Base-by-base conservation (phyloP, 1,139 yeast species). In the Yamadazyma diospyri region DNA sequence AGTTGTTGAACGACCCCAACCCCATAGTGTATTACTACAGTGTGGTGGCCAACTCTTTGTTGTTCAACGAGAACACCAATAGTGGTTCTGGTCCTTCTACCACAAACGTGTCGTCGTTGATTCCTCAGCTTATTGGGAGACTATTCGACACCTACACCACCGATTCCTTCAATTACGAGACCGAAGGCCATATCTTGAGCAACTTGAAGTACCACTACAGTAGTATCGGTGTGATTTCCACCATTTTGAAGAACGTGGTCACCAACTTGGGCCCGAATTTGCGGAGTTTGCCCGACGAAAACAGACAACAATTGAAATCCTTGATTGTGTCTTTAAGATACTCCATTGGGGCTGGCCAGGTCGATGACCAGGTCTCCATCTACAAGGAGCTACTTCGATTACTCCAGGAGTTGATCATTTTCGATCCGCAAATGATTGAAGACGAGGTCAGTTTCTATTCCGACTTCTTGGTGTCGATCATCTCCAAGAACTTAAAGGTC, bases 21-120 rank as follows among this genome's bases (percentile, higher is more conserved):
- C 95, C 96, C 0, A 62, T 76, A 3, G 88, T 92, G 10, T 88
- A 85, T 50, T 71, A 75, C 37, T 82, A 86, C 68, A 71, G 94
- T 0, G 53, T 88, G 40, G 72, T 72, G 33, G 73, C 94, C 0
- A 55, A 84, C 24, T 56, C 72, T 3, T 61, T 72, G 5, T 59
- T 84, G 10, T 65, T 87, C 31, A 77, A 76, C 32, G 61, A 59
- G 26, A 19, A 15, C 9, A 83, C 80, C 35, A 52, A 76, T 29
- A 75, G 77, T 7, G 16, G 14, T 16, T 7, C 8, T 18, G 20
- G 20, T 18, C n/a, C n/a, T n/a, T n/a, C n/a, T n/a, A n/a, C n/a
- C n/a, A n/a, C n/a, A n/a, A 25, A 23, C 10, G n/a, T 11, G 11
- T 24, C 34, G 10, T 19, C 40, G 1, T 64, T 69, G 30, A 59